Conservation (phyloP, 495 filamentous ascomycete species). For the Chaetomium tenue region DNA sequence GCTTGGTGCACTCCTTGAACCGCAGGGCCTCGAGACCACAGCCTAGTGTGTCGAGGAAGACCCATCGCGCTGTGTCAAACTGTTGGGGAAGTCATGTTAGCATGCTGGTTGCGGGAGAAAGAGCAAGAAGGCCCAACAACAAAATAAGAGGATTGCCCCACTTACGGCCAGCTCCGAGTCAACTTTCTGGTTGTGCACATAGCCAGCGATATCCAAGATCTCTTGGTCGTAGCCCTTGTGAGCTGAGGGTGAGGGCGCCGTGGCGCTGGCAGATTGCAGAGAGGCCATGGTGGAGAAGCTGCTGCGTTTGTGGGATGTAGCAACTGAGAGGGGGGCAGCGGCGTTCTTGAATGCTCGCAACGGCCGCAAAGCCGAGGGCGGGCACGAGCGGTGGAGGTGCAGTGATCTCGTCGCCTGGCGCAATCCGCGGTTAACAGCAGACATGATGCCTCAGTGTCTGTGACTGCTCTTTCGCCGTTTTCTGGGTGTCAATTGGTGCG, state of each 20-base stretch:
- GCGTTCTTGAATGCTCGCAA: slow-evolving; percentile 25
- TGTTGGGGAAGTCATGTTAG: slow-evolving; percentile 42
- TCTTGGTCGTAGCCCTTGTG: slow-evolving; percentile 76
- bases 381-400: slow-evolving; percentile 29
- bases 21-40: slow-evolving; percentile 93
- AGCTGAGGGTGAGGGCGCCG: slow-evolving; percentile 47
- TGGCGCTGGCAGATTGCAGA: slow-evolving; percentile 51
- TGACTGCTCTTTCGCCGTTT: slow-evolving; percentile 1
- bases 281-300: slow-evolving; percentile 59
- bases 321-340: slow-evolving; percentile 26
- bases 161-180: slow-evolving; percentile 89
- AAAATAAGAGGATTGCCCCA: slow-evolving; percentile 18
- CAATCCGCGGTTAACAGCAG: slow-evolving; percentile 36
- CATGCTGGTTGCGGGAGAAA: neutral
- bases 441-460: slow-evolving; percentile 25
- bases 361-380: slow-evolving; percentile 28
- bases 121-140: neutral
- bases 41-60: slow-evolving; percentile 92
- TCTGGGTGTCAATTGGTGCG: slow-evolving; percentile 27
- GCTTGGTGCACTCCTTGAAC: slow-evolving; percentile 93
- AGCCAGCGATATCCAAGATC: slow-evolving; percentile 89
- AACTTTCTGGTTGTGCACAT: slow-evolving; percentile 88
- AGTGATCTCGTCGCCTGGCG: slow-evolving; percentile 35
- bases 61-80: slow-evolving; percentile 89
- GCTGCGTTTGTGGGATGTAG: slow-evolving; percentile 30